Evolutionary conservation across 2,329 filamentous ascomycete species (phyloP).

Genomic region (Penicillium psychrosexuale): DNA sequence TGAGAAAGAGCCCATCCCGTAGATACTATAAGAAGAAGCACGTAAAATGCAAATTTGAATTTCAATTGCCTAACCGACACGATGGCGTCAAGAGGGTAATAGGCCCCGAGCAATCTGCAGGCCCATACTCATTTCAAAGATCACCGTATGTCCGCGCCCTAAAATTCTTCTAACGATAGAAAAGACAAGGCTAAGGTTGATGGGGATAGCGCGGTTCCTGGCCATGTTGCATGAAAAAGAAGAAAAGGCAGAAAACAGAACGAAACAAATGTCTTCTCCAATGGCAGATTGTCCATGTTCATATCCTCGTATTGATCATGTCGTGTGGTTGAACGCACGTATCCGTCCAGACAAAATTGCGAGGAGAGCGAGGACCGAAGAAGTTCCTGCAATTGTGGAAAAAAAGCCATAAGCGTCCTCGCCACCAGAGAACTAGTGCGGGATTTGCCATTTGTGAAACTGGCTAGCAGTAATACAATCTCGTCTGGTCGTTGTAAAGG

Average conservation of each 20-base stretch:
- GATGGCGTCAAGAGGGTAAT: neutral
- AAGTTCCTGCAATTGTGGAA: neutral
- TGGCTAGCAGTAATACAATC: slow-evolving; percentile 2
- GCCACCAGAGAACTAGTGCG: slow-evolving; percentile 1
- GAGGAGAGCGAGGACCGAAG: neutral
- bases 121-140: slow-evolving; percentile 1
- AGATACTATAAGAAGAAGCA: slow-evolving; percentile 18
- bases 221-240: slow-evolving; percentile 13
- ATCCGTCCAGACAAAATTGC: neutral
- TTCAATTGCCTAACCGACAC: slow-evolving; percentile 4
- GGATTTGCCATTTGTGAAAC: neutral
- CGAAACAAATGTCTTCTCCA: slow-evolving; percentile 5
- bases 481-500: neutral
- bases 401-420: neutral
- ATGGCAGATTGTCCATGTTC: neutral
- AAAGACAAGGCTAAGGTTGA: slow-evolving; percentile 6
- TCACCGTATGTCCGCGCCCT: neutral
- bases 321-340: slow-evolving; percentile 23
- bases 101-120: neutral
- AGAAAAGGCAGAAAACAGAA: slow-evolving; percentile 11
- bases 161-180: neutral
- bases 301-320: slow-evolving; percentile 7
- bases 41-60: slow-evolving; percentile 7
- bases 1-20: neutral
- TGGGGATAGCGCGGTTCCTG: neutral